Percentiles rank a stretch among this genome's conserved stretches.
These are phyloP conservation scores for Candida dendrica DNA, from an alignment of 805 yeast genomes.

Conservation along the genomic window DNA sequence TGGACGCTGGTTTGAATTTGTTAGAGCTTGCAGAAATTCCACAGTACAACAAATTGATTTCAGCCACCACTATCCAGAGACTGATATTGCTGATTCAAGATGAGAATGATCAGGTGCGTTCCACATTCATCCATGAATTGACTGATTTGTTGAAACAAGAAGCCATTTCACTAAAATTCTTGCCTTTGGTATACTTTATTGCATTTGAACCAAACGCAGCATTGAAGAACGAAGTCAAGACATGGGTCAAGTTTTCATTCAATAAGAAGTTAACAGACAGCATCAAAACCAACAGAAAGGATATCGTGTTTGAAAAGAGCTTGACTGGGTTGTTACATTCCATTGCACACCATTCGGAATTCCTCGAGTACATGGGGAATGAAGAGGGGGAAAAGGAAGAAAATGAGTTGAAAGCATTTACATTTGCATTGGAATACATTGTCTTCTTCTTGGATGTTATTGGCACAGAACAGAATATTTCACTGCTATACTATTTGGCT, in stretches of 20 bases:
- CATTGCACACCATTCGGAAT: constrained; percentile 70
- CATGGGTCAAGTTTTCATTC: constrained; percentile 67
- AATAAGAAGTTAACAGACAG: constrained; percentile 17
- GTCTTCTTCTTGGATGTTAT: constrained; percentile 52
- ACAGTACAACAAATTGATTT: constrained; percentile 42
- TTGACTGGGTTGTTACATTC: constrained; percentile 62
- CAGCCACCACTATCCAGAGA: constrained; percentile 42
- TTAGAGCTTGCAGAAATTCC: constrained; percentile 58
- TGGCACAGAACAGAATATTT: constrained; percentile 59
- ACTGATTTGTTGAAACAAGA: constrained; percentile 45
- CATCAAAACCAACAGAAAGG: constrained; percentile 25
- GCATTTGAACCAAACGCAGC: constrained; percentile 66
- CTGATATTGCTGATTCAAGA: constrained; percentile 62
- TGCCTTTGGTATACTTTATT: constrained; percentile 61
- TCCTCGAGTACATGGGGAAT: constrained; percentile 32
- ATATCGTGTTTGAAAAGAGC: constrained; percentile 55
- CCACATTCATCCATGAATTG: constrained; percentile 39
- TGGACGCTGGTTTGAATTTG: constrained; percentile 59
- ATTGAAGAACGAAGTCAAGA: constrained; percentile 43
- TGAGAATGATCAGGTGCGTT: constrained; percentile 50
- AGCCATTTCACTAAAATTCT: constrained; percentile 53
- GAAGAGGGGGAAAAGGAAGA: constrained; percentile 20
- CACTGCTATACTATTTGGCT: constrained; percentile 67
- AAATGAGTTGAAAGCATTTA: constrained; percentile 33
- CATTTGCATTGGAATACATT: constrained; percentile 53